Evolutionary conservation across 495 filamentous ascomycete species (phyloP).

Genomic region (Aspergillus nanangensis): DNA sequence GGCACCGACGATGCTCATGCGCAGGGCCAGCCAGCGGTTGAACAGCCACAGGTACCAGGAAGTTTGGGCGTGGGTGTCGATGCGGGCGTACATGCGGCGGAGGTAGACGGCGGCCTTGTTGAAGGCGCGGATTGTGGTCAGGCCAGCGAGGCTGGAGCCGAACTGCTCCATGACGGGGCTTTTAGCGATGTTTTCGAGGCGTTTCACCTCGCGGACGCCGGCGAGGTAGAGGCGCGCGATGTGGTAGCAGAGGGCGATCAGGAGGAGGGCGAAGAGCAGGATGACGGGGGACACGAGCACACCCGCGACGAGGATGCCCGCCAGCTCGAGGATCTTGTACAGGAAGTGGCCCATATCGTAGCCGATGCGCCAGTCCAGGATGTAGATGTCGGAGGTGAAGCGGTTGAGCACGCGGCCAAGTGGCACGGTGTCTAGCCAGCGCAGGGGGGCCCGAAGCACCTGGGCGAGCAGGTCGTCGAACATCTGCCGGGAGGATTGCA

Average conservation of each 20-base stretch:
- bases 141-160: constrained; percentile 57
- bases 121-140: constrained; percentile 70
- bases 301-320: constrained; percentile 24
- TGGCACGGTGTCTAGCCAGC: constrained; percentile 78
- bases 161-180: constrained; percentile 73
- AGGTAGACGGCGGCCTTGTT: constrained; percentile 58
- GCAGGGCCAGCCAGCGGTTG: constrained; percentile 69
- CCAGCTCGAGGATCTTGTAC: constrained; percentile 38
- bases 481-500: constrained; percentile 56
- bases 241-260: constrained; percentile 42
- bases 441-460: constrained; percentile 62
- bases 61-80: constrained; percentile 56
- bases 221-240: constrained; percentile 56
- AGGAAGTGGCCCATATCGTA: constrained; percentile 54
- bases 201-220: constrained; percentile 68
- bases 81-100: constrained; percentile 54
- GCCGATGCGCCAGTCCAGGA: constrained; percentile 57
- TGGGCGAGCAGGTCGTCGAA: constrained; percentile 61
- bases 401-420: constrained; percentile 71
- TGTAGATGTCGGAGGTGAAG: constrained; percentile 70
- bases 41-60: constrained; percentile 66
- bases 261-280: constrained; percentile 15
- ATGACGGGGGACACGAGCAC: constrained; percentile 24
- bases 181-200: constrained; percentile 64
- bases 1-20: constrained; percentile 66